Evolutionary conservation across 1,284 basidiomycete species (phyloP), one percentile per base, ranked within the genome.

Genomic region (Trametes versicolor): DNA sequence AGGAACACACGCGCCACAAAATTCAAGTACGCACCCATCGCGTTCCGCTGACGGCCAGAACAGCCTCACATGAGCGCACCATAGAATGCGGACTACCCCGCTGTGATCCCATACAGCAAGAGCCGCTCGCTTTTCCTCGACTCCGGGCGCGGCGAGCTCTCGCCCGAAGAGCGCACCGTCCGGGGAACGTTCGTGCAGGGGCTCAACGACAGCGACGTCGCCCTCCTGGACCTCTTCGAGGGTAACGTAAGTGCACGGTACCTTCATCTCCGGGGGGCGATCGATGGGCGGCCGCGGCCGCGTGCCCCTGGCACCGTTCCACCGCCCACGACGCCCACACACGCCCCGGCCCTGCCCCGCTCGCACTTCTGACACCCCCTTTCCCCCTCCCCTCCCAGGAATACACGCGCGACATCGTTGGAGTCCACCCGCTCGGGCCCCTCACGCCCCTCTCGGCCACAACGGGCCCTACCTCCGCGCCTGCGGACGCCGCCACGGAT

Each of bases 1-100:
- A 94, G 90, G 87, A 90, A 48, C 87, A 92, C 77, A 95, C 93
- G 4, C 82, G 95, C 2, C 93, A 96, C 76, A 86, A 88, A 75
- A 82, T 91, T 67, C 82, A 77, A 61, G 80, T 79, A 58, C 23
- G 70, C 56, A 32, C 17, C 17, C 4, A n/a, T 51, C 13, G 12
- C 23, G 27, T 41, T 41, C 36, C 23, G 29, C 21, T 12, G 12
- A 52, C 29, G 23, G 25, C 19, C 17, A 17, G 23, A 1, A 52
- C 27, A 13, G 17, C 23, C 32, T 21, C 27, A 12, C 21, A 58
- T 47, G 34, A n/a, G 49, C 61, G 25, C 7, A 6, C 13, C 17
- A n/a, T 68, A 92, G 89, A 64, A 73, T 58, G 87, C 79, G 62
- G 93, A 96, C 75, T 97, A 97, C 73, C 96, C 96, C 0, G 95